phyloP scores from a whole-genome alignment of 345 rosid genomes.

The Eucalyptus cloeziana region DNA sequence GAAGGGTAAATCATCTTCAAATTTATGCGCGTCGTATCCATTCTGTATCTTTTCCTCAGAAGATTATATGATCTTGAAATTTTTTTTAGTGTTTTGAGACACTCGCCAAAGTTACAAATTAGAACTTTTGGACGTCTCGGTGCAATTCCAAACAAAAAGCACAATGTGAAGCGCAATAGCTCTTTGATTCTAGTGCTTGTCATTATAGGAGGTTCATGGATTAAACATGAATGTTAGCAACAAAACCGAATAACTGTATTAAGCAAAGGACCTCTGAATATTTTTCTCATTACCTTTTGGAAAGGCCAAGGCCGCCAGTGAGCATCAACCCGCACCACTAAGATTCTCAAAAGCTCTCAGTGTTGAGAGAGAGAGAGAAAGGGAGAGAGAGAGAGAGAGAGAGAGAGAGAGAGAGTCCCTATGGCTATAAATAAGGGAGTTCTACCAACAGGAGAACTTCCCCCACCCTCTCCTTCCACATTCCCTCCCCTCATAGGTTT shows the following conservation, averaged over 20 bases:
- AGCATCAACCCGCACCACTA: constrained; percentile 1
- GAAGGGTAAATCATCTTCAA: background rate
- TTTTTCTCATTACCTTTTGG: background rate
- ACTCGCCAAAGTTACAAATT: background rate
- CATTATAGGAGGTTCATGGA: background rate
- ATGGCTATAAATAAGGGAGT: background rate
- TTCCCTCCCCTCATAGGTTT: background rate
- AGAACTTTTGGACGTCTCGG: background rate
- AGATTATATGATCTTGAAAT: background rate
- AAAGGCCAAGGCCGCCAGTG: background rate
- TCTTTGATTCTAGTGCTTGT: background rate
- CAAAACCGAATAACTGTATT: constrained; percentile 2
- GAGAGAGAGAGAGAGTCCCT: background rate
- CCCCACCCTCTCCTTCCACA: background rate
- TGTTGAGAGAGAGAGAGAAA: background rate
- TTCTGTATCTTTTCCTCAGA: background rate
- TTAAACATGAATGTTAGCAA: background rate
- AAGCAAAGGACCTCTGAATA: constrained; percentile 21
- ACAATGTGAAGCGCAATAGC: background rate
- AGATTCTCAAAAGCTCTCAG: constrained; percentile 1
- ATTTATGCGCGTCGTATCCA: background rate
- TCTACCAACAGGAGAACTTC: background rate
- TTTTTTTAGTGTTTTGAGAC: background rate
- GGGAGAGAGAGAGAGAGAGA: background rate
- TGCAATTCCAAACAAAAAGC: background rate